phyloP scores from a whole-genome alignment of 306 rosid species.

The Citrullus mucosospermus region DNA sequence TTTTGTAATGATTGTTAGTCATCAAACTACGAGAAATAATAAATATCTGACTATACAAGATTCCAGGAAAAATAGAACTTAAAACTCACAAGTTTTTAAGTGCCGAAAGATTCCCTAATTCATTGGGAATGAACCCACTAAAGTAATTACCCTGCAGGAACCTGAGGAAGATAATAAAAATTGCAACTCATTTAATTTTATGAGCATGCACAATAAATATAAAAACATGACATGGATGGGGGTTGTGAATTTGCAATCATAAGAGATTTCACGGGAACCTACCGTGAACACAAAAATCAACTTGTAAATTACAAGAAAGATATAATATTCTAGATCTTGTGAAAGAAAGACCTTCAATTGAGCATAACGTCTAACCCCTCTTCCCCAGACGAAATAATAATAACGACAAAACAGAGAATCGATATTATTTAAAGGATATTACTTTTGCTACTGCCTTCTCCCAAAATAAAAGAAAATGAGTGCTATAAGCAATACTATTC shows the following conservation, averaged over 20 bases:
- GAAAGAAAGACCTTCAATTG: neutral
- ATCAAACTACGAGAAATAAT: neutral
- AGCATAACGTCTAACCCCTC: neutral
- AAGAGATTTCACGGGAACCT: neutral
- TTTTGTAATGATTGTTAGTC: neutral
- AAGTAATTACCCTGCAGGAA: constrained; percentile 93
- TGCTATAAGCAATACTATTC: neutral
- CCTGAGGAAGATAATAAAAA: constrained; percentile 35
- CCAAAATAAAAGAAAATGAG: neutral
- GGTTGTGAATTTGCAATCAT: neutral
- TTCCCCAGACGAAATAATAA: neutral
- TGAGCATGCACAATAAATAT: neutral
- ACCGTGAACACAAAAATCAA: neutral
- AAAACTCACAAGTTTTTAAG: constrained; percentile 65
- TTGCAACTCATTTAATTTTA: neutral
- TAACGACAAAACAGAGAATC: neutral
- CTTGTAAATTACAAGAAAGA: neutral
- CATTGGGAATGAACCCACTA: constrained; percentile 72
- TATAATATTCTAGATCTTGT: neutral
- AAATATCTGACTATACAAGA: neutral
- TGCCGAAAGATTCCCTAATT: constrained; percentile 67
- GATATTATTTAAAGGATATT: neutral
- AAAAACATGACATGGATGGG: neutral
- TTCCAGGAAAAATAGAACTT: neutral
- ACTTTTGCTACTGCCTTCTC: neutral